Evolutionary conservation across 2,329 filamentous ascomycete genomes (phyloP), one percentile per base, ranked within the genome.

Genomic region (Lachnellula hyalina): DNA sequence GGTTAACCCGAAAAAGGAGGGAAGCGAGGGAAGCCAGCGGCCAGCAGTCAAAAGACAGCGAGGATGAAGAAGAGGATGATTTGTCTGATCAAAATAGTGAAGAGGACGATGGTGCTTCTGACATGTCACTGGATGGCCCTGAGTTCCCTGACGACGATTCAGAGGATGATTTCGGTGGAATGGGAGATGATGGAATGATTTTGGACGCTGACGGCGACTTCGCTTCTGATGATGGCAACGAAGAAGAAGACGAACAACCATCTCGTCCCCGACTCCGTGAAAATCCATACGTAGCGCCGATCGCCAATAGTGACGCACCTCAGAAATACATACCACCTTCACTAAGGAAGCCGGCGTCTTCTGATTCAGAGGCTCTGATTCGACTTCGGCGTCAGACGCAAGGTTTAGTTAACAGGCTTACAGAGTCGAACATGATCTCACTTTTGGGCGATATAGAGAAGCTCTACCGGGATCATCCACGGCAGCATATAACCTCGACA

Each of bases 251-350:
- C 34, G 61, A 64, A 32, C 60, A 68, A n/a, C 69, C 69, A 44
- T 77, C 75, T 14, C 41, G 19, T 19, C 60, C 59, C 58, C 77
- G 75, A 57, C 71, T 78, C 54, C 80, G 84, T 57, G 93, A 97
- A 70, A 96, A 97, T 62, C 93, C 93, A 4, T 97, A 96, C 63
- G 77, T 93, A 49, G 87, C 93, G 3, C 93, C 93, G 4, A 70
- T 74, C 2, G 71, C 72, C 1, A 74, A 74, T 19, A 66, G 68
- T 15, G 70, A 74, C 17, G 75, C 78, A 32, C 68, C 76, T n/a
- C 77, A 77, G 5, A 96, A 95, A 80, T 99, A 99, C 65, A 80
- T 96, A 3, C 93, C 94, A 1, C 94, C 93, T 2, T 96, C 92
- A 1, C 74, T 94, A 51, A 83, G 91, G 47, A 85, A 80, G 62